A percentile compares a stretch with the other conserved stretches of the same genome.
Conservation (phyloP, 2,329 filamentous ascomycete species). For the Xylariaceae sp. region DNA sequence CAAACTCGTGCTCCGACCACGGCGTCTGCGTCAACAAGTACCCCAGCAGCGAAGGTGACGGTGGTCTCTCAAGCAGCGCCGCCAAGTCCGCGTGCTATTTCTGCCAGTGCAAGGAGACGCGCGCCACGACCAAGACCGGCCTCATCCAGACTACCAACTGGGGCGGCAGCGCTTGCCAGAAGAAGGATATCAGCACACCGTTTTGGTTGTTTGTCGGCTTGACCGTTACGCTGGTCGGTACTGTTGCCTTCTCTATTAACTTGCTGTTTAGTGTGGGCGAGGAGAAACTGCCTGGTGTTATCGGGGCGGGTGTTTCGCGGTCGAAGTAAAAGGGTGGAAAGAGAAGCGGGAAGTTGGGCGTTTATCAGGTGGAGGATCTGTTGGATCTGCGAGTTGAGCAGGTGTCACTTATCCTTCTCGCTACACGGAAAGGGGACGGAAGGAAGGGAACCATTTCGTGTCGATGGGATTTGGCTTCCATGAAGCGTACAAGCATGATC, state of each 20-base stretch:
- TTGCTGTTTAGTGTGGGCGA: conserved; percentile 80
- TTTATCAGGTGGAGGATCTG: too few relatives aligned
- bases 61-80: too few relatives aligned
- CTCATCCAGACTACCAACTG: conserved; percentile 58
- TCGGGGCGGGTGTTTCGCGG: conserved; percentile 85
- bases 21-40: conserved; percentile 72
- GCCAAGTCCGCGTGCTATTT: conserved; percentile 60
- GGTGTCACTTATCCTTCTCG: too few relatives aligned
- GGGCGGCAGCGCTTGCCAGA: conserved; percentile 84
- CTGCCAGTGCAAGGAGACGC: conserved; percentile 68
- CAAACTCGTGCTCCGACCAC: conserved; percentile 77
- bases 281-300: conserved; percentile 86
- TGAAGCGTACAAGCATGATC: conserved; percentile 1
- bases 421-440: background rate
- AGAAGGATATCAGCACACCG: conserved; percentile 81
- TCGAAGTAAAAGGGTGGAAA: conserved; percentile 46
- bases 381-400: too few relatives aligned
- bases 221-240: conserved; percentile 63
- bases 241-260: conserved; percentile 68
- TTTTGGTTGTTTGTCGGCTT: conserved; percentile 86
- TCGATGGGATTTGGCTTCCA: background rate
- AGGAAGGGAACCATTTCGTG: background rate
- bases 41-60: conserved; percentile 36
- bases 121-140: conserved; percentile 42
- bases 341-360: too few relatives aligned